A percentile compares a stretch with the other conserved stretches of the same genome.
Evolutionary conservation across 2,329 filamentous ascomycete species (phyloP).

Genomic region (Hirsutella thompsonii): DNA sequence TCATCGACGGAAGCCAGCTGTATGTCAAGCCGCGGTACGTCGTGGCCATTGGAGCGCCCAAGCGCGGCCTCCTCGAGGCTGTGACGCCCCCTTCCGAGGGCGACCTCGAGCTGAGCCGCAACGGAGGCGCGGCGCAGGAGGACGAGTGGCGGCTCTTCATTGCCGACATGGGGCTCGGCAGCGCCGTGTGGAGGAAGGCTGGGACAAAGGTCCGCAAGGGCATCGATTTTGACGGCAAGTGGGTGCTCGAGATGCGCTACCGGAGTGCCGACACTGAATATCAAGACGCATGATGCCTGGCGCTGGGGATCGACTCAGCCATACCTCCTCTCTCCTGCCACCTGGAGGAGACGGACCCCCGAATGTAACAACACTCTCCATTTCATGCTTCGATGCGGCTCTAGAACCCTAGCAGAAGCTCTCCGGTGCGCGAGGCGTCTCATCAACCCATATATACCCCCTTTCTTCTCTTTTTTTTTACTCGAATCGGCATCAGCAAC

Average conservation of each 20-base stretch:
- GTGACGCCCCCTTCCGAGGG: slow-evolving; percentile 41
- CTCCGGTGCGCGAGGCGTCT: too few species aligned
- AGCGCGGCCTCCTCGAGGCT: slow-evolving; percentile 70
- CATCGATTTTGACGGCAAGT: slow-evolving; percentile 77
- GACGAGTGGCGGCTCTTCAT: slow-evolving; percentile 70
- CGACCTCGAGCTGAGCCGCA: slow-evolving; percentile 15
- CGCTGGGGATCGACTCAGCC: too few species aligned
- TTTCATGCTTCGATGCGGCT: too few species aligned
- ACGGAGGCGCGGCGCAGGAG: slow-evolving; percentile 23
- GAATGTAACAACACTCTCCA: too few species aligned
- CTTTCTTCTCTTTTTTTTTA: neutral
- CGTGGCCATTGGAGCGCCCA: slow-evolving; percentile 75
- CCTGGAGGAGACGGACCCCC: too few species aligned
- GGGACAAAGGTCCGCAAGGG: slow-evolving; percentile 71
- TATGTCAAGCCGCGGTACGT: slow-evolving; percentile 75
- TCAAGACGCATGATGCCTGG: neutral
- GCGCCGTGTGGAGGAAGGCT: slow-evolving; percentile 73
- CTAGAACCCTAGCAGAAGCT: too few species aligned
- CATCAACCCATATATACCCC: neutral
- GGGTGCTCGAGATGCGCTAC: slow-evolving; percentile 63
- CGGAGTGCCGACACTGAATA: slow-evolving; percentile 20
- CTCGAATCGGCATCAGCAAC: too few species aligned
- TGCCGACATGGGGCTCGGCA: slow-evolving; percentile 74
- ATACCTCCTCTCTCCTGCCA: too few species aligned
- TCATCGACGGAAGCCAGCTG: slow-evolving; percentile 62